phyloP scores from a whole-genome alignment of 2,329 filamentous ascomycete species.

The Fusarium verticillioides region DNA sequence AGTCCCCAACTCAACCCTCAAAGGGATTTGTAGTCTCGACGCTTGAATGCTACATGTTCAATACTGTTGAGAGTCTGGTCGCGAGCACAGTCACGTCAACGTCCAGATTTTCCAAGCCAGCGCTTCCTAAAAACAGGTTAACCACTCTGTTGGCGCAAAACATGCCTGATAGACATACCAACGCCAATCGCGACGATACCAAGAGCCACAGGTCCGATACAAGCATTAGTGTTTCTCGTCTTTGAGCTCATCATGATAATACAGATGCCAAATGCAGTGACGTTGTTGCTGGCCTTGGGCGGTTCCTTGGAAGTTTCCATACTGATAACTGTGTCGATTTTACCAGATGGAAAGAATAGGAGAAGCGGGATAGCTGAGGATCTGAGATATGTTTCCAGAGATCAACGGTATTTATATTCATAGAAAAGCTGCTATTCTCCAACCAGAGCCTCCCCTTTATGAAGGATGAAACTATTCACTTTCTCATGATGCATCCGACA shows the following conservation, averaged over 20 bases:
- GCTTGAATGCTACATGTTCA: background rate
- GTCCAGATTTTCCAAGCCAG: background rate
- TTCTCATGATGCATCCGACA: background rate
- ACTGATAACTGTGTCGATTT: background rate
- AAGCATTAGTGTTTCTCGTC: background rate
- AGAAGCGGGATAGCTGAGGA: background rate
- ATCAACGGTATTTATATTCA: background rate
- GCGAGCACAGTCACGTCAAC: background rate
- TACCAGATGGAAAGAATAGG: too few relatives aligned
- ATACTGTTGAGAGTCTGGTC: background rate
- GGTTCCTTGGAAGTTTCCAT: background rate
- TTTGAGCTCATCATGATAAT: constrained; percentile 1
- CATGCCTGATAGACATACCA: background rate
- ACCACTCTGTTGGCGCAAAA: background rate
- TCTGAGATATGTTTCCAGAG: background rate
- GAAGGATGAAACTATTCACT: background rate
- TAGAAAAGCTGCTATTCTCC: background rate
- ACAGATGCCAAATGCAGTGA: background rate
- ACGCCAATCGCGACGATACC: background rate
- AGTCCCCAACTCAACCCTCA: background rate
- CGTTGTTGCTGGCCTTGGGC: background rate
- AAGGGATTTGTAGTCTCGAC: constrained; percentile 5
- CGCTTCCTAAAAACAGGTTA: background rate
- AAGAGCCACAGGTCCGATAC: background rate
- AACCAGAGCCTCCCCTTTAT: background rate